A percentile compares a stretch with the other conserved stretches of the same genome.
phyloP scores from a whole-genome alignment of 148 eudicot genomes.

The Agrostemma githago region DNA sequence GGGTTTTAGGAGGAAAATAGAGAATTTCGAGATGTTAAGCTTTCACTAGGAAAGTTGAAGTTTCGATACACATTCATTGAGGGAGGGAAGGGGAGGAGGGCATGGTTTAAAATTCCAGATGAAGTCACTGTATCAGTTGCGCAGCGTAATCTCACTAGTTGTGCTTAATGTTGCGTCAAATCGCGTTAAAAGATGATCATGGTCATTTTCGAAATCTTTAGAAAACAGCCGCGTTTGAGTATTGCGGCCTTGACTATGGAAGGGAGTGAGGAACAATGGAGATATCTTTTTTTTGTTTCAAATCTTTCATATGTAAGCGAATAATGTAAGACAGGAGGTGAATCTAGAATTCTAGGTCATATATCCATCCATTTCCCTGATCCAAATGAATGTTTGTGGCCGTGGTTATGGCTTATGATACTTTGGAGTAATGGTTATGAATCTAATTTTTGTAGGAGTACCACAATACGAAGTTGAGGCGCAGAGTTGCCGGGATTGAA shows the following conservation, averaged over 20 bases:
- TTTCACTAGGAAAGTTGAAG: too few relatives aligned
- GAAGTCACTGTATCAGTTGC: not conserved
- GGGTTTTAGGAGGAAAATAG: too few relatives aligned
- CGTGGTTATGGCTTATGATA: not conserved
- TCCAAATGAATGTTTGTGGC: not conserved
- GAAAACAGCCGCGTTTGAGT: not conserved
- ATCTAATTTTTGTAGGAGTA: conserved; percentile 42
- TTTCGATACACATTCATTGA: too few relatives aligned
- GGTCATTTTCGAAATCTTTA: not conserved
- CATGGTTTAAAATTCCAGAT: not conserved
- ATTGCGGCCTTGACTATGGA: not conserved
- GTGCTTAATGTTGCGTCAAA: not conserved
- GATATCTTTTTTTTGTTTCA: not conserved
- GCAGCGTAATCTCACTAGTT: not conserved
- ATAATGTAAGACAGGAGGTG: not conserved
- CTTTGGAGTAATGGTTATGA: not conserved
- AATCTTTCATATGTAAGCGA: too few relatives aligned
- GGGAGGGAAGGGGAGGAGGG: not conserved
- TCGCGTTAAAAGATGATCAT: not conserved
- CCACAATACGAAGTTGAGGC: conserved; percentile 60
- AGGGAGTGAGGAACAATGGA: not conserved
- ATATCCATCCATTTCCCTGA: not conserved
- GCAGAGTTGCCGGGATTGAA: conserved; percentile 69
- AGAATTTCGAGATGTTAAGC: too few relatives aligned
- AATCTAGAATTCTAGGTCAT: not conserved